Evolutionary conservation across 805 yeast species (phyloP).

Genomic region (Suhomyces canberraensis): DNA sequence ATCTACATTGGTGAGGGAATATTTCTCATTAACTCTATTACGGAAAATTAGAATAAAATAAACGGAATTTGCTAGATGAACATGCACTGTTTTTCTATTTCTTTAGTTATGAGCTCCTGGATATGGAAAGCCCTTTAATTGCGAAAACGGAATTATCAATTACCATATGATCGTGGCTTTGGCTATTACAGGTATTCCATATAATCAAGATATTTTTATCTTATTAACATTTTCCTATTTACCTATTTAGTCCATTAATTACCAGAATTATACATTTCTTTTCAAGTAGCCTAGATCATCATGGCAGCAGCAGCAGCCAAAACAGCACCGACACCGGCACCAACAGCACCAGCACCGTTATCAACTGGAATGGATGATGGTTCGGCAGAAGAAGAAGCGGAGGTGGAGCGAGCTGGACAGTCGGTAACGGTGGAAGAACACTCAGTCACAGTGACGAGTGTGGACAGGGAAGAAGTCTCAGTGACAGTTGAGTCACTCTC

Average conservation of each 20-base stretch:
- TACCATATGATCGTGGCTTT: too few relatives aligned
- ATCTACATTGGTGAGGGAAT: too few relatives aligned
- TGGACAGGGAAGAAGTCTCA: constrained; percentile 20
- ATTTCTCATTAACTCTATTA: too few relatives aligned
- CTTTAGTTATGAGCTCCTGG: too few relatives aligned
- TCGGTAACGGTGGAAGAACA: constrained; percentile 23
- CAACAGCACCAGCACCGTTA: constrained; percentile 14
- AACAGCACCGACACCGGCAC: constrained; percentile 14
- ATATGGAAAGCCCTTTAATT: too few relatives aligned
- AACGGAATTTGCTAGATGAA: too few relatives aligned
- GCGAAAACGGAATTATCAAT: too few relatives aligned
- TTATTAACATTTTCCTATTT: too few relatives aligned
- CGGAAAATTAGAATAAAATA: too few relatives aligned
- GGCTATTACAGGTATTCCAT: too few relatives aligned
- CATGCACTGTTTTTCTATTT: too few relatives aligned
- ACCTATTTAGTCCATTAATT: too few relatives aligned
- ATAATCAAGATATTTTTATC: background rate
- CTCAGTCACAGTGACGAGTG: constrained; percentile 25
- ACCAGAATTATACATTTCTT: background rate
- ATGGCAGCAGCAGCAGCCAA: constrained; percentile 13
- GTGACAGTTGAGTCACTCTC: constrained; percentile 6
- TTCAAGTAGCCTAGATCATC: constrained; percentile 9
- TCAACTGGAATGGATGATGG: constrained; percentile 5
- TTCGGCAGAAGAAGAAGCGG: constrained; percentile 17
- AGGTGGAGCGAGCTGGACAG: constrained; percentile 23